Evolutionary conservation across 1,139 yeast genomes (phyloP).

Genomic region (Hyphopichia buzzinii): DNA sequence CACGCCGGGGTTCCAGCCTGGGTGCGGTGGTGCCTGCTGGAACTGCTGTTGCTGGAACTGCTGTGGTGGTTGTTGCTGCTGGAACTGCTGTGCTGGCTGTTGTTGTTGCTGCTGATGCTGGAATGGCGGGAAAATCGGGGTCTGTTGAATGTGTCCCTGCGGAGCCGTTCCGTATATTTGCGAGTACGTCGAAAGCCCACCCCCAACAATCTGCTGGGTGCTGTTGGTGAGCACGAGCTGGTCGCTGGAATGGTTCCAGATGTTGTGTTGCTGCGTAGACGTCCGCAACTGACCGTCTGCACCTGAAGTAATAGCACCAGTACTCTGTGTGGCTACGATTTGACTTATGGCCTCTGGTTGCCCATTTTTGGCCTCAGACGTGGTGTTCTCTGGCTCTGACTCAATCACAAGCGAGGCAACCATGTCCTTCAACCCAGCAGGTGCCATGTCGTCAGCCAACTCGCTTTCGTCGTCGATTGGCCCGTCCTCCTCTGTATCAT

Average conservation of each 20-base stretch:
- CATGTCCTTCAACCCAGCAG: constrained; percentile 14
- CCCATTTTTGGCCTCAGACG: too few relatives aligned
- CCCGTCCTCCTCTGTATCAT: too few relatives aligned
- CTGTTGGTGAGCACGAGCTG: neutral
- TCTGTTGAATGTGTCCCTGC: neutral
- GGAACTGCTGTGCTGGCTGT: constrained; percentile 1
- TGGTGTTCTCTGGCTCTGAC: neutral
- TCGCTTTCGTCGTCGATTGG: neutral
- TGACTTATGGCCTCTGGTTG: too few relatives aligned
- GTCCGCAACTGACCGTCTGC: too few relatives aligned
- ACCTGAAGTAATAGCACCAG: too few relatives aligned
- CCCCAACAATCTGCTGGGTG: neutral
- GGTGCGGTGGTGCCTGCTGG: neutral
- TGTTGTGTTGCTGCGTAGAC: neutral
- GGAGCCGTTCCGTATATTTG: constrained; percentile 2
- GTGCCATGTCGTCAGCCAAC: neutral
- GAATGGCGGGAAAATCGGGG: neutral
- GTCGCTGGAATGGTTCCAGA: constrained; percentile 1
- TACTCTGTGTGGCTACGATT: too few relatives aligned
- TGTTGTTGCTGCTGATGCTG: constrained; percentile 1
- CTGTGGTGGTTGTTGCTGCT: neutral
- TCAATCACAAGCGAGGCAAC: constrained; percentile 15
- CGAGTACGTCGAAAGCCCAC: neutral
- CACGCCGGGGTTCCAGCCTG: neutral
- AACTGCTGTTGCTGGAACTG: neutral